These are phyloP conservation scores for Fusarium globosum DNA, from an alignment of 2,329 filamentous ascomycete genomes.

Conservation along the genomic window DNA sequence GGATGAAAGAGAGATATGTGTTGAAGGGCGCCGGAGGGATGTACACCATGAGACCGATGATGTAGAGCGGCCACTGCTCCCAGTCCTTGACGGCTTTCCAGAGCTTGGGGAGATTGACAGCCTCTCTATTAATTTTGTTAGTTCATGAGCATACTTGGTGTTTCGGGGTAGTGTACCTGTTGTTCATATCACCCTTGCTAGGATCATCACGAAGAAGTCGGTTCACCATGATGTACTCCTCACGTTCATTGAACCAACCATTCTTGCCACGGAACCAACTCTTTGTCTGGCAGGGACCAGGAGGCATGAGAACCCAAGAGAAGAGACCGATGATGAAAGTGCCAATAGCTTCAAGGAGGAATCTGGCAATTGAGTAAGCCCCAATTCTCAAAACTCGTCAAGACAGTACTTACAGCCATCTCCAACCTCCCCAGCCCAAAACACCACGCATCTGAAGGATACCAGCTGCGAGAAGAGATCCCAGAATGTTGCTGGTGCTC, in stretches of 20 bases:
- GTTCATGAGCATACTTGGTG: rapidly evolving
- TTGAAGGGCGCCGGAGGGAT: conserved; percentile 56
- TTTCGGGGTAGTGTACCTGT: conserved; percentile 50
- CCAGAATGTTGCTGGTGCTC: conserved; percentile 64
- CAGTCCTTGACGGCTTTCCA: conserved; percentile 67
- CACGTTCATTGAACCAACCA: conserved; percentile 71
- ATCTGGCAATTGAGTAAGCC: no score
- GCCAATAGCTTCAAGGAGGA: conserved; percentile 63
- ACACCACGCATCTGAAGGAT: conserved; percentile 53
- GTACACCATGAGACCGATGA: conserved; percentile 62
- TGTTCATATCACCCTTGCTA: conserved; percentile 71
- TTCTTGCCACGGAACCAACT: conserved; percentile 66
- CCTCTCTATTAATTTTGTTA: conserved; percentile 52
- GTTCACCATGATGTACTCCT: conserved; percentile 72
- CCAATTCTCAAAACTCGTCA: no score
- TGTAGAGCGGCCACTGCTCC: conserved; percentile 64
- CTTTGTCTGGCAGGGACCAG: conserved; percentile 61
- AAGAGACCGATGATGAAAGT: conserved; percentile 57
- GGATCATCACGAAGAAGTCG: conserved; percentile 70
- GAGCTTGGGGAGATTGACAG: conserved; percentile 50
- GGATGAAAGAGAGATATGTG: conserved; percentile 59
- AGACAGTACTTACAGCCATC: conserved; percentile 52
- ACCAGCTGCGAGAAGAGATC: conserved; percentile 60
- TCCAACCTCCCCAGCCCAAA: conserved; percentile 53
- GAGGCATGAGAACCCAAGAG: conserved; percentile 59